Conservation (phyloP, 768 basidiomycete genomes). For the Mycena indigotica region DNA sequence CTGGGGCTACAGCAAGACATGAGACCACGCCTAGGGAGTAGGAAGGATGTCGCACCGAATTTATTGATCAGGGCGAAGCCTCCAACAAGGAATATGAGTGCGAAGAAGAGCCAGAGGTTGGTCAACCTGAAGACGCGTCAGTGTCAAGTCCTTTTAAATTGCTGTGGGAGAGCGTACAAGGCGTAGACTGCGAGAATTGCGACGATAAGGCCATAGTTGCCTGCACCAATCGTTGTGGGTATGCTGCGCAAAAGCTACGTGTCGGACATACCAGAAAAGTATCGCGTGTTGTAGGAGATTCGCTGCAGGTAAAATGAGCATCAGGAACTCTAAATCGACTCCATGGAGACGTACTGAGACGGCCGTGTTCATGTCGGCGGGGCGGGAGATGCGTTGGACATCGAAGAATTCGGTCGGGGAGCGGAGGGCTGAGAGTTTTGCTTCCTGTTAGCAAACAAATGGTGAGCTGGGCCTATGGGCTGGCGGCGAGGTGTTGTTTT, state of each 20-base stretch:
- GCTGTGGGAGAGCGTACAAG: slow-evolving; percentile 49
- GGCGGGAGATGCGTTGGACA: slow-evolving; percentile 78
- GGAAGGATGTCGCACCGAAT: slow-evolving; percentile 63
- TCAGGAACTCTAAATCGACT: background rate
- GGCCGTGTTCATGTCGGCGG: slow-evolving; percentile 78
- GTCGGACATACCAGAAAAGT: slow-evolving; percentile 67
- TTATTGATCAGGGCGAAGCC: slow-evolving; percentile 89
- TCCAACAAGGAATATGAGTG: slow-evolving; percentile 85
- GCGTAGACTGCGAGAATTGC: slow-evolving; percentile 83
- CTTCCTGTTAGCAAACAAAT: slow-evolving; percentile 53
- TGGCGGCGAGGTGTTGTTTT: slow-evolving; percentile 23
- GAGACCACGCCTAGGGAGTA: background rate
- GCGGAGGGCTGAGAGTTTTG: slow-evolving; percentile 74
- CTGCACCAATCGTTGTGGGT: slow-evolving; percentile 37
- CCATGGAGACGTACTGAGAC: slow-evolving; percentile 57
- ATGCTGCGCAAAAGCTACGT: background rate
- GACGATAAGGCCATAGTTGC: slow-evolving; percentile 86
- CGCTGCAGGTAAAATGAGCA: slow-evolving; percentile 50
- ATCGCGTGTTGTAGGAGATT: slow-evolving; percentile 92
- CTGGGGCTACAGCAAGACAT: slow-evolving; percentile 56
- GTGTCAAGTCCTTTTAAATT: background rate
- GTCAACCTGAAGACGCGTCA: slow-evolving; percentile 57
- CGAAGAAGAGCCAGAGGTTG: slow-evolving; percentile 79
- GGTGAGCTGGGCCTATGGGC: background rate
- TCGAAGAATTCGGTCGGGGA: slow-evolving; percentile 82